Percentiles rank a stretch among this genome's conserved stretches.
These are phyloP conservation scores for Botrytis aclada DNA, from an alignment of 2,329 filamentous ascomycete species.

Conservation along the genomic window DNA sequence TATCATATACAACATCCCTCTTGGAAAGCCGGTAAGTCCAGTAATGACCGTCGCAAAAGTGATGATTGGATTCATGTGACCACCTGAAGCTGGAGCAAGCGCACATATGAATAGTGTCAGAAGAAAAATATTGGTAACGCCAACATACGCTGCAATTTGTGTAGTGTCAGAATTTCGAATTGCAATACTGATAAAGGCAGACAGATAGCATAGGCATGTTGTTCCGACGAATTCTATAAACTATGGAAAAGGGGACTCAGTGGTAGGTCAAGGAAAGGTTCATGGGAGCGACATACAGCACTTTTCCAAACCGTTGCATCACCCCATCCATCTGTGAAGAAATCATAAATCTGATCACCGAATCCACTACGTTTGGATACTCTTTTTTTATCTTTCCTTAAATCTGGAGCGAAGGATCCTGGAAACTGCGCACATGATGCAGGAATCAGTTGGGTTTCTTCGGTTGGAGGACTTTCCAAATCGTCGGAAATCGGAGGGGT, in stretches of 20 bases:
- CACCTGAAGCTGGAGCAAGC: conserved; percentile 49
- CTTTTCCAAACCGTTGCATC: conserved; percentile 25
- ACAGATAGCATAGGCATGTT: conserved; percentile 35
- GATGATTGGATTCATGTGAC: conserved; percentile 54
- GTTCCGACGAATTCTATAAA: conserved; percentile 38
- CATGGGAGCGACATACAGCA: conserved; percentile 18
- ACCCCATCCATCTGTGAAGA: conserved; percentile 24
- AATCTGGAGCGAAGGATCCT: conserved; percentile 26
- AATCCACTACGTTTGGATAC: conserved; percentile 12
- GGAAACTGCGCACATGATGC: conserved; percentile 25
- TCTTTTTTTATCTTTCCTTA: conserved; percentile 22
- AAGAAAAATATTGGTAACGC: conserved; percentile 36
- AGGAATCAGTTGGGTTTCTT: conserved; percentile 7
- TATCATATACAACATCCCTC: conserved; percentile 48
- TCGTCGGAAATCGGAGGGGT: neutral
- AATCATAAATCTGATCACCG: conserved; percentile 10
- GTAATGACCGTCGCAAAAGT: conserved; percentile 53
- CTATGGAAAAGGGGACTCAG: conserved; percentile 20
- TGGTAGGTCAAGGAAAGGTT: neutral
- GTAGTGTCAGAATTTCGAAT: conserved; percentile 34
- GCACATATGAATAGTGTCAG: conserved; percentile 50
- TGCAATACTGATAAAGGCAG: conserved; percentile 37
- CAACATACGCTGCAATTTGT: conserved; percentile 37
- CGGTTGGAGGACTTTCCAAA: neutral
- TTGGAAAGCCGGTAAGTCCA: conserved; percentile 48